These are phyloP conservation scores for Asterochloris erici DNA, from an alignment of 139 green algal species.

Conservation along the genomic window DNA sequence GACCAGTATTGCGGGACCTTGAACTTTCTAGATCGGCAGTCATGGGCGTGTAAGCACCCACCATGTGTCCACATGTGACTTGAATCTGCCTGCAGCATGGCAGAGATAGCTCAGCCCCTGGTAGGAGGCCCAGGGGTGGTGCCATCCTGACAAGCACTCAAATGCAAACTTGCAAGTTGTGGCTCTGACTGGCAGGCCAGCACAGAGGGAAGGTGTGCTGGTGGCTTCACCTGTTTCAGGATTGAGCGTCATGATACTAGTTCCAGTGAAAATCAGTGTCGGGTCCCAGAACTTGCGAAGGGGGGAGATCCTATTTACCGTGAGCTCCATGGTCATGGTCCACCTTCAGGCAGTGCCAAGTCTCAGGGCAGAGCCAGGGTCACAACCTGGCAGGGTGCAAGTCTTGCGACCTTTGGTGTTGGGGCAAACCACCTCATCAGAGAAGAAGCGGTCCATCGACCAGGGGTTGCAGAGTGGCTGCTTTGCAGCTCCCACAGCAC, in stretches of 20 bases:
- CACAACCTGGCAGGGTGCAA: no score
- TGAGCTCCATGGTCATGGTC: slow-evolving; percentile 45
- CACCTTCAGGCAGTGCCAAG: slow-evolving; percentile 9
- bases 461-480: no score
- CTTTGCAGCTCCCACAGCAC: no score
- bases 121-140: no score
- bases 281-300: slow-evolving; percentile 41
- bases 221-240: slow-evolving; percentile 30
- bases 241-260: slow-evolving; percentile 67
- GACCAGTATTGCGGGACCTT: no score
- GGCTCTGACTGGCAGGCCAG: neutral
- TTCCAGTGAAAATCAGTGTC: slow-evolving; percentile 57
- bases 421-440: no score
- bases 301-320: neutral
- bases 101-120: neutral
- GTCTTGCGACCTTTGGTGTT: no score
- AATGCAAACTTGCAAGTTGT: neutral
- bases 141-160: no score
- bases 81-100: slow-evolving; percentile 15
- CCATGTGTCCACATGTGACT: slow-evolving; percentile 48
- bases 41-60: no score
- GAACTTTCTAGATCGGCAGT: no score
- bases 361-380: no score
- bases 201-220: neutral
- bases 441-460: no score